Conservation (phyloP, 345 rosid genomes). For the Citrus sinensis region DNA sequence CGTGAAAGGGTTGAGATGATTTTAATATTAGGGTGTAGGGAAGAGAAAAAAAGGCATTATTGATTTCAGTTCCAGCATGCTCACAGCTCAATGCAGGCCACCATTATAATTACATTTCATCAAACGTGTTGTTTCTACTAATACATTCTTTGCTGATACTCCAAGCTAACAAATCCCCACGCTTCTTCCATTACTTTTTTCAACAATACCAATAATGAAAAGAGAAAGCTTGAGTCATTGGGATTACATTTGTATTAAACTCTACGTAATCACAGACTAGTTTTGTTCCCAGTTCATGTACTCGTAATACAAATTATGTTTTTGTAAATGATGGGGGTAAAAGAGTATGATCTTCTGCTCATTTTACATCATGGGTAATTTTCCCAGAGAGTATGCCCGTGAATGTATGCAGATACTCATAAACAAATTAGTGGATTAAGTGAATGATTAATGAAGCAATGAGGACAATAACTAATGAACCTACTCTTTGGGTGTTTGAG, state of each 20-base stretch:
- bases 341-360: slow-evolving; percentile 21
- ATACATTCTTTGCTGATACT: slow-evolving; percentile 35
- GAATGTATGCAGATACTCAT: neutral
- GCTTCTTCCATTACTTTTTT: neutral
- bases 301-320: neutral
- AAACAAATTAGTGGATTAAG: neutral
- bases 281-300: neutral
- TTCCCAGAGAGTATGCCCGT: neutral
- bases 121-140: neutral
- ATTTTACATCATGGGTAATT: neutral
- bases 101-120: slow-evolving; percentile 26
- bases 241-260: neutral
- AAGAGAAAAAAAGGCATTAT: slow-evolving; percentile 14
- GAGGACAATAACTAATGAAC: neutral
- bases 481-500: slow-evolving; percentile 5
- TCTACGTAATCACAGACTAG: neutral
- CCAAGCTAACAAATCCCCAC: slow-evolving; percentile 31
- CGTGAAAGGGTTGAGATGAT: slow-evolving; percentile 16
- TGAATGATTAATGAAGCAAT: neutral
- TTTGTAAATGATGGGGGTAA: slow-evolving; percentile 5
- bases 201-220: neutral
- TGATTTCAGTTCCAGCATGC: slow-evolving; percentile 19
- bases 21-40: slow-evolving; percentile 18
- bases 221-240: neutral
- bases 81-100: neutral